Base-by-base conservation (phyloP, 768 basidiomycete genomes). In the Tephrocybe sp. region DNA sequence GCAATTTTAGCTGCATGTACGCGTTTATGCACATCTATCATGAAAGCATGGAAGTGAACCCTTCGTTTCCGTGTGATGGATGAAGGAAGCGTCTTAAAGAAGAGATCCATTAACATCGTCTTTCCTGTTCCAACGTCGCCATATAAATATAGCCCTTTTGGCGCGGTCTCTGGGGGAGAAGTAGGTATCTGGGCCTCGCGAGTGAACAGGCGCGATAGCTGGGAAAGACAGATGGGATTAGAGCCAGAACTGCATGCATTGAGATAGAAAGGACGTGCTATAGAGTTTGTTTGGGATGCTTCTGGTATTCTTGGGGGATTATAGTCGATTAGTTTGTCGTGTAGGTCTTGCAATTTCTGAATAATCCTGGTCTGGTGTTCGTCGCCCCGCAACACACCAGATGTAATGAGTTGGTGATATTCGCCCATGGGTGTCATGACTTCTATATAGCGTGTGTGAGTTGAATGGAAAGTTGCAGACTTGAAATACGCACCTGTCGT, bases 101-200 rank as follows among this genome's bases (percentile, higher is more conserved):
- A 97, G 19, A 99, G 76, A 67, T 99, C 97, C 97, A 99, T 99
- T 54, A 99, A 84, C 94, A 98, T 97, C 0, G 88, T 89, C 74
- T 98, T 97, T 12, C 97, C 95, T 8, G 95, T 97, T 2, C 95
- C 95, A 52, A 99, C 97, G 57, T 93, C 90, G 25, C 95, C 97
- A 64, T 90, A 93, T 16, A 99, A 84, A 70, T 99, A 98, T 24
- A 98, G 76, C 9, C 95, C 92, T 59, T 88, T 88, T 3, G 92
- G 93, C 1, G 80, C 78, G 41, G 75, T 65, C 23, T 73, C 70
- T 0, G 80, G 80, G 7, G 78, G 73, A 24, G 64, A 59, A 12
- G 64, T 61, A 2, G 75, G 72, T 21, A 65, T 47, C 13, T 66
- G 59, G 22, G 64, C 53, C 40, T 73, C 70, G 23, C 71, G 67